Percentiles rank a stretch among this genome's conserved stretches.
phyloP scores from a whole-genome alignment of 202 grass and related monocot species.

The Elaeis oleifera region DNA sequence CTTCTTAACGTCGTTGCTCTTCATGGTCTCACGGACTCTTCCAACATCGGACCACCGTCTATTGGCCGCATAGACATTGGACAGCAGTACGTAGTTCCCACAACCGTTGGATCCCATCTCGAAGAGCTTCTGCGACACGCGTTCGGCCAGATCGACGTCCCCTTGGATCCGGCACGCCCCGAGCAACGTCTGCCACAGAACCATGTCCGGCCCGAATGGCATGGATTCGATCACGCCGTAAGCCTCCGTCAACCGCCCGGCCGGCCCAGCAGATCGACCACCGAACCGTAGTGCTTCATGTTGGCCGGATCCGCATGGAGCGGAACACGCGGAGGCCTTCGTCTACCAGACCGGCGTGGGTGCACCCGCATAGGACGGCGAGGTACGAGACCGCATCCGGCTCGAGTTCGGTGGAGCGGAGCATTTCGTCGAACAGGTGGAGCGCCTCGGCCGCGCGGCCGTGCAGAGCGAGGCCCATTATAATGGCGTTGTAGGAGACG shows the following conservation, averaged over 20 bases:
- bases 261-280: slow-evolving; percentile 71
- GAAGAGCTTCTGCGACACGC: slow-evolving; percentile 42
- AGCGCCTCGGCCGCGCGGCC: slow-evolving; percentile 45
- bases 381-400: slow-evolving; percentile 70
- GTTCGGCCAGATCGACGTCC: slow-evolving; percentile 58
- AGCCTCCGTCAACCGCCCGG: slow-evolving; percentile 55
- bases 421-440: slow-evolving; percentile 69
- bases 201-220: slow-evolving; percentile 59
- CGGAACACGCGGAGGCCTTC: slow-evolving; percentile 56
- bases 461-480: slow-evolving; percentile 59
- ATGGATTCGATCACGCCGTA: slow-evolving; percentile 50
- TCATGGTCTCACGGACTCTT: slow-evolving; percentile 59
- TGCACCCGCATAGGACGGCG: slow-evolving; percentile 55
- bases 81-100: slow-evolving; percentile 85
- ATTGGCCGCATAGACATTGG: slow-evolving; percentile 77
- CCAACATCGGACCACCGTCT: slow-evolving; percentile 63
- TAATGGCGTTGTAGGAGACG: slow-evolving; percentile 62
- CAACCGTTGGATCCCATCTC: slow-evolving; percentile 72
- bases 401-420: slow-evolving; percentile 18
- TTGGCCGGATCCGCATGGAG: slow-evolving; percentile 48
- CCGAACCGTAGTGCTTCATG: slow-evolving; percentile 71
- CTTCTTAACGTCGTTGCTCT: slow-evolving; percentile 63
- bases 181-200: slow-evolving; percentile 83
- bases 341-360: slow-evolving; percentile 70
- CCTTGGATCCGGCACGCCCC: slow-evolving; percentile 62